Conservation (phyloP, 2,329 filamentous ascomycete genomes). For the Pestalotiopsis sp. region DNA sequence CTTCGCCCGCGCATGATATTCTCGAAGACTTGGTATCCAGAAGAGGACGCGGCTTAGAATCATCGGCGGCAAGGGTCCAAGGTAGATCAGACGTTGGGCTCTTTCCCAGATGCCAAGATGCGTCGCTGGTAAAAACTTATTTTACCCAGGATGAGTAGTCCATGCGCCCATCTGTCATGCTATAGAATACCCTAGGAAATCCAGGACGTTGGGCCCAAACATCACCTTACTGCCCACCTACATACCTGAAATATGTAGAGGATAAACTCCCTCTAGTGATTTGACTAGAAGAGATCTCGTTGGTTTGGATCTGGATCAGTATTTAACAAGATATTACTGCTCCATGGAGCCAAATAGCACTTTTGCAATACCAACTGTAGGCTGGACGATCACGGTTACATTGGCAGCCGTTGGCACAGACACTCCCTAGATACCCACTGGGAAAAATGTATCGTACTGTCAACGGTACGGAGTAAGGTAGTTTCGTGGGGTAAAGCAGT, state of each 20-base stretch:
- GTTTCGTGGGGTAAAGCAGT: slow-evolving; percentile 16
- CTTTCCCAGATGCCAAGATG: not conserved
- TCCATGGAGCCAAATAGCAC: too few species aligned
- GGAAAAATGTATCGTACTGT: not conserved
- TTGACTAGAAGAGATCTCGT: too few species aligned
- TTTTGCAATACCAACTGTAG: too few species aligned
- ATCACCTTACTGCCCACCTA: not conserved
- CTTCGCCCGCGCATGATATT: not conserved
- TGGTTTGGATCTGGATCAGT: too few species aligned
- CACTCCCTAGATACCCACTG: not conserved
- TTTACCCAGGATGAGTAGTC: not conserved
- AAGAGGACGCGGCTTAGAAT: not conserved
- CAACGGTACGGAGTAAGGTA: not conserved
- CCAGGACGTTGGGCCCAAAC: not conserved
- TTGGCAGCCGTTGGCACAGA: not conserved
- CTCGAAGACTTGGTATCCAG: not conserved
- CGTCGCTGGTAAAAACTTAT: not conserved
- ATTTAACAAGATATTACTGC: too few species aligned
- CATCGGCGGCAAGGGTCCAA: slow-evolving; percentile 4
- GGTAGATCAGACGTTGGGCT: slow-evolving; percentile 9
- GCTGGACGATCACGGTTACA: not conserved
- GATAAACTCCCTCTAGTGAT: not conserved
- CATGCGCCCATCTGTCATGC: not conserved
- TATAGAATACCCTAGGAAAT: not conserved
- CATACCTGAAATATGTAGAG: not conserved